Base-by-base conservation (phyloP, 306 rosid species). In the Trichosanthes truncata region DNA sequence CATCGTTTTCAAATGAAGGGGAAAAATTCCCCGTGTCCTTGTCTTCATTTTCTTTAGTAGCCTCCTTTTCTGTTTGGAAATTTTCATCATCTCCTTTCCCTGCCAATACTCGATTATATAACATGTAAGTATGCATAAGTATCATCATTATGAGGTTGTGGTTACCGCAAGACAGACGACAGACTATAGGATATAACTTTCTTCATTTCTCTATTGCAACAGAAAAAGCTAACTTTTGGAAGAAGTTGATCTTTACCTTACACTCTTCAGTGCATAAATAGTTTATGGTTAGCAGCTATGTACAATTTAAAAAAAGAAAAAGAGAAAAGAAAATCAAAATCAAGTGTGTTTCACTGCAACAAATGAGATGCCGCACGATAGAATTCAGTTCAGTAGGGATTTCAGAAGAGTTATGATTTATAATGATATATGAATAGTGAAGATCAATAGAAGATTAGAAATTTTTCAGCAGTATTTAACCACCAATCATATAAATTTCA, bases 51-150 rank as follows among this genome's bases (percentile, higher is more conserved):
- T 90, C 98, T 74, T 84, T 88, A 86, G 61, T 71, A 48, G 72
- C 90, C 83, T 87, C 93, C 8, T 84, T 85, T 82, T 89, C 93
- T 18, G 92, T 87, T 78, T 61, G 82, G 48, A 82, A 79, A 68
- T 67, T 87, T 61, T 91, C 97, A 82, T 86, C 89, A 77, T 87
- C 90, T 57, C 84, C 80, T 82, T 85, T 92, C 62, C 86, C 85
- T 33, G 81, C 55, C 78, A 86, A 48, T 49, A 26, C 11, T 45
- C 77, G 8, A 3, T 21, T 6, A 25, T n/a, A 21, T n/a, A 69
- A 69, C 41, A 43, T 11, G 53, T 69, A 21, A n/a, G 73, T 7
- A 66, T 15, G 0, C 46, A 66, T 69, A 62, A 41, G 7, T 20
- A 68, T 8, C 26, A 38, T 36, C 73, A 35, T 43, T 69, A 18